phyloP scores from a whole-genome alignment of 345 rosid genomes.

The Ceriops zippeliana region DNA sequence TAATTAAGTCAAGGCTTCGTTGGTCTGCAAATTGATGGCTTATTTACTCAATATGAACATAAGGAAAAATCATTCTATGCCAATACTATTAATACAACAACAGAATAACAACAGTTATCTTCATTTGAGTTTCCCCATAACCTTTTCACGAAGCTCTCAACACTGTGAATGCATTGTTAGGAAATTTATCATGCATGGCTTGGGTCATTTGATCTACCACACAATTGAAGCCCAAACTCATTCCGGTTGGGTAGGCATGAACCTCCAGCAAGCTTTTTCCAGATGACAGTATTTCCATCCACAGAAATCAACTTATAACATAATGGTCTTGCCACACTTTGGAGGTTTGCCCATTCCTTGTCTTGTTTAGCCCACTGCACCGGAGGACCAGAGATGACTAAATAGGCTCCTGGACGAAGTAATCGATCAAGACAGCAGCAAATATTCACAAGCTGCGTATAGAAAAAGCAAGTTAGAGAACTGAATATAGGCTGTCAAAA shows the following conservation, averaged over 20 bases:
- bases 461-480: slow-evolving; percentile 15
- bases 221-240: slow-evolving; percentile 67
- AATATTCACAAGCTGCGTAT: background rate
- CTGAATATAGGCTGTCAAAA: slow-evolving; percentile 89
- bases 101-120: too few species aligned
- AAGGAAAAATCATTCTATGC: slow-evolving; percentile 4
- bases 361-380: slow-evolving; percentile 96
- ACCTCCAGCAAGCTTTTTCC: slow-evolving; percentile 84
- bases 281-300: slow-evolving; percentile 89
- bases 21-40: background rate
- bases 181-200: slow-evolving; percentile 68
- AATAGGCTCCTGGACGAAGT: slow-evolving; percentile 87
- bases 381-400: slow-evolving; percentile 97
- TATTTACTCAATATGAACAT: slow-evolving; percentile 6
- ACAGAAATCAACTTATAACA: slow-evolving; percentile 84
- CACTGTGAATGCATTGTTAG: slow-evolving; percentile 7
- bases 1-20: background rate
- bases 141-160: background rate
- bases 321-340: slow-evolving; percentile 79
- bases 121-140: too few species aligned
- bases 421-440: slow-evolving; percentile 45
- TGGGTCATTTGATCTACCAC: slow-evolving; percentile 65
- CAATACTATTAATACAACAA: too few species aligned
- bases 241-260: slow-evolving; percentile 68
- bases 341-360: slow-evolving; percentile 97